Percentiles rank a stretch among this genome's conserved stretches.
These are phyloP conservation scores for Gonium pectorale DNA, from an alignment of 139 green algal species.

Conservation along the genomic window DNA sequence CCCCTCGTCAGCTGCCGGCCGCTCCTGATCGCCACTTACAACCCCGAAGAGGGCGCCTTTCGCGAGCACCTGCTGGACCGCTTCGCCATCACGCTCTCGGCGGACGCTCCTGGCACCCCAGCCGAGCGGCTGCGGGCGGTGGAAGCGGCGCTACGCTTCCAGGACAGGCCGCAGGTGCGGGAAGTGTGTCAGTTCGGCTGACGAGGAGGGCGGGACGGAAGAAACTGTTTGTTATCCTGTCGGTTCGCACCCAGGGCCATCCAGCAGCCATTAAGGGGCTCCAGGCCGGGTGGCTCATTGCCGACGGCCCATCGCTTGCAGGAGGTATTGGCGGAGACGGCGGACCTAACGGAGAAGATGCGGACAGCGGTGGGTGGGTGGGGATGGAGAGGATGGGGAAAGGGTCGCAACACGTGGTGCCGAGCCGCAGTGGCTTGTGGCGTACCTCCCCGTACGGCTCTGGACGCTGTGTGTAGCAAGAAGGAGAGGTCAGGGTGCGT, in stretches of 20 bases:
- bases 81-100: constrained; percentile 94
- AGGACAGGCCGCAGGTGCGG: constrained; percentile 60
- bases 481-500: too few relatives aligned
- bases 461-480: too few relatives aligned
- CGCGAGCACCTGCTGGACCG: constrained; percentile 98
- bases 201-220: background rate
- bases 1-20: constrained; percentile 81
- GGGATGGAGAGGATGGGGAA: too few relatives aligned
- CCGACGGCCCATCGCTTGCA: too few relatives aligned
- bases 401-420: too few relatives aligned
- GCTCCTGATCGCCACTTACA: constrained; percentile 98
- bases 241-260: too few relatives aligned
- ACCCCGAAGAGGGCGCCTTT: constrained; percentile 95
- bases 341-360: constrained; percentile 91
- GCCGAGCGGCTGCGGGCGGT: constrained; percentile 88
- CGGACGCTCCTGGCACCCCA: constrained; percentile 84
- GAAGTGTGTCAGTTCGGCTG: too few relatives aligned
- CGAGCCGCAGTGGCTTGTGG: too few relatives aligned
- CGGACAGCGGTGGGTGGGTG: constrained; percentile 55
- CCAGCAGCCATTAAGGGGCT: too few relatives aligned
- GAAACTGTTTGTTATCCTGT: too few relatives aligned
- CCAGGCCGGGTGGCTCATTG: too few relatives aligned
- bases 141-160: constrained; percentile 78
- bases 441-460: too few relatives aligned
- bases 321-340: constrained; percentile 68